A percentile compares a stretch with the other conserved stretches of the same genome.
phyloP scores from a whole-genome alignment of 1,284 basidiomycete species.

The Cutaneotrichosporon sp. region DNA sequence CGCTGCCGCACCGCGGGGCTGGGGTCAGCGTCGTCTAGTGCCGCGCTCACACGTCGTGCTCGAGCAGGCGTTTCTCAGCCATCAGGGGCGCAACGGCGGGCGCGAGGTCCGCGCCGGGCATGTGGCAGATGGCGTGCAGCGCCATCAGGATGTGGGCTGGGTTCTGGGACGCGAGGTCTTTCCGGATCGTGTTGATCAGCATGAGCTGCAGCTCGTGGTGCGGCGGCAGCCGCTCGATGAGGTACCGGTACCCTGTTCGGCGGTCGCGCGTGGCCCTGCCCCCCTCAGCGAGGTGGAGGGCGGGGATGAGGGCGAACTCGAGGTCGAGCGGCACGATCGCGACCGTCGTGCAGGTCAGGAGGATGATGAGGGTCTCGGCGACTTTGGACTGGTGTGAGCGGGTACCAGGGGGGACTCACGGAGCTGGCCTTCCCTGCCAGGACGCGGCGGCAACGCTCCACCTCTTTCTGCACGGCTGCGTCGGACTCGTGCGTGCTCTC shows the following conservation, averaged over 20 bases:
- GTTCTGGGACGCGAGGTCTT: conserved; percentile 36
- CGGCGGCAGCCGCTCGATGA: conserved; percentile 31
- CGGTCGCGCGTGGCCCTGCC: conserved; percentile 29
- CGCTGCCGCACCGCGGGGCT: conserved; percentile 34
- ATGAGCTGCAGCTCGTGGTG: conserved; percentile 40
- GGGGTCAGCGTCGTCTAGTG: background rate
- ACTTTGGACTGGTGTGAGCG: conserved; percentile 23
- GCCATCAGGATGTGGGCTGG: conserved; percentile 33
- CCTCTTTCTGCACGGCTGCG: conserved; percentile 22
- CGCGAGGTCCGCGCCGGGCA: conserved; percentile 35
- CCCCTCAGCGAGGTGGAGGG: conserved; percentile 40
- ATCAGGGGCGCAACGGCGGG: conserved; percentile 41
- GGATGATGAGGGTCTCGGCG: conserved; percentile 34
- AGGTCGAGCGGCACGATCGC: conserved; percentile 12
- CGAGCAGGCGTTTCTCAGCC: conserved; percentile 22
- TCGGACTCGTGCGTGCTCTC: conserved; percentile 30
- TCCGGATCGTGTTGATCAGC: conserved; percentile 46
- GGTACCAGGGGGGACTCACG: conserved; percentile 17
- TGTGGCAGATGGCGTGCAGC: conserved; percentile 32
- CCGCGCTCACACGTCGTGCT: conserved; percentile 29
- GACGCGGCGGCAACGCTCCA: conserved; percentile 19
- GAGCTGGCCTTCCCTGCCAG: conserved; percentile 15
- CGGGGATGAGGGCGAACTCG: conserved; percentile 38
- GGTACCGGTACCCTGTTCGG: conserved; percentile 42
- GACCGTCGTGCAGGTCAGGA: conserved; percentile 31